Conservation (phyloP, 2,329 filamentous ascomycete genomes). For the Aureobasidium namibiae region DNA sequence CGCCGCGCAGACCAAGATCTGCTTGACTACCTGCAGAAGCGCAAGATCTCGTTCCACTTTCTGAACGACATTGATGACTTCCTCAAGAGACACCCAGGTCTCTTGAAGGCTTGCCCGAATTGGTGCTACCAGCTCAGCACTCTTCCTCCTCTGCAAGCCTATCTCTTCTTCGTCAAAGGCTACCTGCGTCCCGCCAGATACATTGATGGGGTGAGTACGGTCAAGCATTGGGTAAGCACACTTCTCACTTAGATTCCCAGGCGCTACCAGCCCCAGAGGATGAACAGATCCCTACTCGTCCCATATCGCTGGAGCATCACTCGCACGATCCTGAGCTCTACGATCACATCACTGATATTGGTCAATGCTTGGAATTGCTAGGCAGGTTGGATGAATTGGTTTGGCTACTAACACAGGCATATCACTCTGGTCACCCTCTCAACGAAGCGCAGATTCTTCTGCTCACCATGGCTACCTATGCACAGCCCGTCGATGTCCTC, state of each 20-base stretch:
- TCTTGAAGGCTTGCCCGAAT: not conserved
- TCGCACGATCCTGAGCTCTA: not conserved
- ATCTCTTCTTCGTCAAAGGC: slow-evolving; percentile 3
- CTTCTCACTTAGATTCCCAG: not conserved
- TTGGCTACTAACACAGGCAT: not conserved
- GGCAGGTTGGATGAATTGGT: not conserved
- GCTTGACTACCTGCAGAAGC: not conserved
- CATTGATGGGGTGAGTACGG: not conserved
- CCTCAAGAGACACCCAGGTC: not conserved
- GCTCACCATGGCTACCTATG: not conserved
- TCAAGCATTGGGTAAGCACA: not conserved
- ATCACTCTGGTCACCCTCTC: not conserved
- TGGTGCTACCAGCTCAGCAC: slow-evolving; percentile 1
- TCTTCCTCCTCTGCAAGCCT: not conserved
- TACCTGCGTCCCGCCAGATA: slow-evolving; percentile 7
- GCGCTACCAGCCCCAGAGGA: not conserved
- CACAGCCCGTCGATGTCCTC: slow-evolving; percentile 3
- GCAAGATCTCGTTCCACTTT: not conserved
- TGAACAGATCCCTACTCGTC: not conserved
- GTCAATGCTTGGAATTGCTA: not conserved
- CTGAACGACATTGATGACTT: slow-evolving; percentile 7
- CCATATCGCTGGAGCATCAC: not conserved
- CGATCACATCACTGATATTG: slow-evolving; percentile 1
- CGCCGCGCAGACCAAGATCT: slow-evolving; percentile 1
- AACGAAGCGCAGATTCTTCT: not conserved